These are phyloP conservation scores for Tulasnella calospora DNA, from an alignment of 768 basidiomycete genomes.

Conservation along the genomic window DNA sequence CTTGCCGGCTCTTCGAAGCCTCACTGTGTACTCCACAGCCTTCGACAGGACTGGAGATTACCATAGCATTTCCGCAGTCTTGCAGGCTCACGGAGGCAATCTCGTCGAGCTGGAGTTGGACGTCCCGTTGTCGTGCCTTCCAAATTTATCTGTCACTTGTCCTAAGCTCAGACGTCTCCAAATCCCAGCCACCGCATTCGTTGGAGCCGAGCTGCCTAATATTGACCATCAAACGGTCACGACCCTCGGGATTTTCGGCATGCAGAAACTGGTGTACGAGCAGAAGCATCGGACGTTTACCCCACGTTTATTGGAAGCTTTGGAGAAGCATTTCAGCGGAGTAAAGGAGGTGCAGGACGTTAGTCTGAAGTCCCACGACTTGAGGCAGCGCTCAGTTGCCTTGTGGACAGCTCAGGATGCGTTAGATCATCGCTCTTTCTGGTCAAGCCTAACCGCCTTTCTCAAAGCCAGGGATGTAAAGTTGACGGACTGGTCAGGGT, in stretches of 20 bases:
- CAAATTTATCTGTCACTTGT: neutral
- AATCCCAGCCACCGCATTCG: neutral
- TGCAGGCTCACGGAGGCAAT: neutral
- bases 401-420: slow-evolving; percentile 12
- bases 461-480: neutral
- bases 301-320: neutral
- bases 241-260: neutral
- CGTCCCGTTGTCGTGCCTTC: neutral
- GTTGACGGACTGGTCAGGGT: slow-evolving; percentile 3
- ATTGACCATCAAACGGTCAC: neutral
- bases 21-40: neutral
- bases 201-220: neutral
- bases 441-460: neutral
- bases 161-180: slow-evolving; percentile 9
- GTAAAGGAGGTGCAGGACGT: slow-evolving; percentile 9
- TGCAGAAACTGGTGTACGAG: slow-evolving; percentile 8
- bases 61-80: neutral
- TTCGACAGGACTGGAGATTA: neutral
- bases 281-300: neutral
- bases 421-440: neutral
- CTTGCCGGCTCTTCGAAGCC: neutral
- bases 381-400: neutral
- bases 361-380: slow-evolving; percentile 4
- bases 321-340: neutral
- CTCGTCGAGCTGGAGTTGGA: slow-evolving; percentile 18